Evolutionary conservation across 495 filamentous ascomycete species (phyloP), one percentile per base, ranked within the genome.

Genomic region (Penicillium daleae): DNA sequence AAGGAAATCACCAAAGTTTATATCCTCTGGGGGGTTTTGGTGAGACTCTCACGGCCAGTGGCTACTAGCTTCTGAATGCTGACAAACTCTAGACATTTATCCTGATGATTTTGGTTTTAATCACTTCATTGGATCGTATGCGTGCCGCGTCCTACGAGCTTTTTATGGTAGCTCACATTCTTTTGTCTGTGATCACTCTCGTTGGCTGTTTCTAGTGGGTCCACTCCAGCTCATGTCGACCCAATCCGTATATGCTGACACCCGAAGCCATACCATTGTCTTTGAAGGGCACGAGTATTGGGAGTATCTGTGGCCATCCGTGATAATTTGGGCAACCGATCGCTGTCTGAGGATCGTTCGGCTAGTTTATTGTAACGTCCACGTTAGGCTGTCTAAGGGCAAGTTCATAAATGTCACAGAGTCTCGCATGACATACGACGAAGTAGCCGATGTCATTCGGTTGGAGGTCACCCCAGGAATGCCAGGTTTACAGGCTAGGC

Each of bases 131-230:
- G 7, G 76, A 82, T 37, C 75, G 74, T 29, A 71, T 87, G 27
- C 78, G 86, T 6, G 74, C 71, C 35, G 70, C 69, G 31, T 71
- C 68, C 10, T 87, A 87, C 62, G 86, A 88, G 60, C 65, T 81
- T 19, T 87, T 87, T 57, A 71, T 87, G 10, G 60, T 82, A 19
- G 65, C 77, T 27, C 86, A 88, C 59, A 82, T 87, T 42, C 13
- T 81, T 0, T 74, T 86, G 42, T 82, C 84, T 1, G 63, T 85
- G 10, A 58, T 83, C 9, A 73, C 79, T 3, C 69, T 87, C 0
- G 61, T 82, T n/a, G 82, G 75, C 12, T 78, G 85, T 57, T 86
- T 80, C 66, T 80, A 81, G 84, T 86, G 63, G 66, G 82, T 74
- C 27, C 44, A 9, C 33, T 4, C 48, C 31, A 29, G 15, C 21